phyloP scores from a whole-genome alignment of 306 rosid species.

The Crataegus laevigata region DNA sequence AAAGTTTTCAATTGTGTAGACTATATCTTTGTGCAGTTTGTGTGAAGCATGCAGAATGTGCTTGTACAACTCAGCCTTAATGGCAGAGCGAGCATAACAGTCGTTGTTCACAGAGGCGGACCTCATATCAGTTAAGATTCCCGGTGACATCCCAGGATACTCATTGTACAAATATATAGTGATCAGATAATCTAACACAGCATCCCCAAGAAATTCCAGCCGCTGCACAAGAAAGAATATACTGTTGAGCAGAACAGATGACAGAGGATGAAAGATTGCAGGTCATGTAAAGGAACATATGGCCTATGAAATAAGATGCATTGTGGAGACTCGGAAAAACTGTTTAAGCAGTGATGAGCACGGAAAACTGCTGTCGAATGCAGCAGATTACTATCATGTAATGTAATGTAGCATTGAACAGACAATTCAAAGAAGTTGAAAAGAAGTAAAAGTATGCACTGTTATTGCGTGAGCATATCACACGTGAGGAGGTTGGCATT shows the following conservation, averaged over 20 bases:
- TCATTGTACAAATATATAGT: conserved; percentile 45
- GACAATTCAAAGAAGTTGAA: background rate
- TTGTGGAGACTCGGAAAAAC: background rate
- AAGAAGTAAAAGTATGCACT: background rate
- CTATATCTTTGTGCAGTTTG: conserved; percentile 49
- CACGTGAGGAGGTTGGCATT: too few relatives aligned
- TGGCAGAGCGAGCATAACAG: conserved; percentile 56
- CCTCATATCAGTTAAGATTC: conserved; percentile 68
- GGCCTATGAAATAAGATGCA: background rate
- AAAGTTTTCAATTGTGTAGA: conserved; percentile 18
- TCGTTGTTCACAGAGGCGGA: conserved; percentile 71
- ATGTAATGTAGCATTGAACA: background rate
- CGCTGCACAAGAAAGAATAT: conserved; percentile 39
- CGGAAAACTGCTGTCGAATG: too few relatives aligned
- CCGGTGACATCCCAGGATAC: conserved; percentile 66
- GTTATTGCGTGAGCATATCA: background rate
- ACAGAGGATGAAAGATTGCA: background rate
- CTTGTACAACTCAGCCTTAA: conserved; percentile 54
- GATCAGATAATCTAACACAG: conserved; percentile 59
- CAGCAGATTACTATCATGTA: background rate
- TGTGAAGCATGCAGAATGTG: conserved; percentile 51
- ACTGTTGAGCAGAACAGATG: background rate
- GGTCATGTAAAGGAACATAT: background rate
- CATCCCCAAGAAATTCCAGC: conserved; percentile 75
- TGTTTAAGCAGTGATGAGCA: too few relatives aligned